Evolutionary conservation across 495 filamentous ascomycete genomes (phyloP).

Genomic region (Pyrenula massariospora): DNA sequence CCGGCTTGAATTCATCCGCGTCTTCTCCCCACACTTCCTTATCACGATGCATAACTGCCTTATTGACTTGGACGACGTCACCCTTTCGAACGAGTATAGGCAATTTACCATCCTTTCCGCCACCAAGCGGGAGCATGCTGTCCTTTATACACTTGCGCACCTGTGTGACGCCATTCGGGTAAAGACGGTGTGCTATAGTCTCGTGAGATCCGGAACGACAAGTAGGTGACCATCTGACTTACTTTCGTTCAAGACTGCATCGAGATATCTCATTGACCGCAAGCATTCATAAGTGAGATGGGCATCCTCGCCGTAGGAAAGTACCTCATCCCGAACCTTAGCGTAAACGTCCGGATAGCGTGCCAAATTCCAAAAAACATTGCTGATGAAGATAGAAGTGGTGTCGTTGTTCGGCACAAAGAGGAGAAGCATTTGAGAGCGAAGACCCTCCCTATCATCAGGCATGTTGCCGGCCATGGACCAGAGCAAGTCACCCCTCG

Average conservation of each 20-base stretch:
- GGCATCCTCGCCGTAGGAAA: conserved; percentile 60
- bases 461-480: conserved; percentile 64
- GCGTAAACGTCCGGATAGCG: conserved; percentile 49
- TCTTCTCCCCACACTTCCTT: conserved; percentile 24
- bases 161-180: conserved; percentile 43
- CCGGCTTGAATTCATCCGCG: conserved; percentile 22
- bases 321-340: conserved; percentile 66
- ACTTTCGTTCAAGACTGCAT: conserved; percentile 65
- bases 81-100: conserved; percentile 30
- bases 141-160: conserved; percentile 30
- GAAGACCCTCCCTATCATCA: conserved; percentile 63
- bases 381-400: conserved; percentile 63
- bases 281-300: conserved; percentile 62
- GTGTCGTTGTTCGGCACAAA: conserved; percentile 73
- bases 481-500: conserved; percentile 66
- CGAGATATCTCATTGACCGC: conserved; percentile 67
- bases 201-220: no score
- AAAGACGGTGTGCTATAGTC: no score
- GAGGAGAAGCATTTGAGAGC: conserved; percentile 69
- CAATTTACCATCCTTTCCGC: conserved; percentile 28
- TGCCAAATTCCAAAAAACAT: conserved; percentile 65
- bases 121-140: conserved; percentile 34
- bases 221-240: no score
- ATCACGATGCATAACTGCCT: conserved; percentile 27
- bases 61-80: conserved; percentile 20